Evolutionary conservation across 768 basidiomycete genomes (phyloP), one percentile per base, ranked within the genome.

Genomic region (Mycena floridula): DNA sequence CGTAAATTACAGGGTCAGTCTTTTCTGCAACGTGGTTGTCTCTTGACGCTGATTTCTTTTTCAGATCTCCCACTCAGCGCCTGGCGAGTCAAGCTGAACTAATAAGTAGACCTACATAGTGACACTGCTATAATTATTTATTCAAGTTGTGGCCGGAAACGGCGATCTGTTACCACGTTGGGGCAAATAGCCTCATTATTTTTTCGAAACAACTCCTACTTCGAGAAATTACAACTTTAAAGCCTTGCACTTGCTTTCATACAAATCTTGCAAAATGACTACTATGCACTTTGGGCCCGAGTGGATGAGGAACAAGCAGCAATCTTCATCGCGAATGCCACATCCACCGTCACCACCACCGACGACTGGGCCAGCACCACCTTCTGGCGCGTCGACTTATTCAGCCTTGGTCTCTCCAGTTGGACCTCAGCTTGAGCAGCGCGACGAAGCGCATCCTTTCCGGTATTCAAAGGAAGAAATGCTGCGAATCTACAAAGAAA

Each of bases 231-330:
- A n/a, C n/a, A n/a, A n/a, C n/a, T n/a, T n/a, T n/a, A 35, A 35
- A 35, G 32, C 32, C 32, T 35, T 7, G 32, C 32, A 35, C 13
- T 7, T n/a, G n/a, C n/a, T n/a, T n/a, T n/a, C n/a, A 18, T 23
- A 12, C 13, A 18, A 40, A 20, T 54, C 49, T 59, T 37, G 38
- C 48, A 61, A 57, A 60, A 76, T 77, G 75, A 70, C 76, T 49
- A 82, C 86, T 9, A 85, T 91, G 80, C 89, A 90, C 62, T 91
- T 91, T 72, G 89, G 87, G 57, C 89, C 89, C 38, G 89, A 91
- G 67, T 91, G 89, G 89, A 90, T 91, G 89, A 81, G 89, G 56
- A 76, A 81, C 53, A 89, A 89, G 68, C 78, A 76, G 50, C 77
- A 79, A 46, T 63, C 73, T 37, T 61, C 74, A 37, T 54, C 73